A percentile compares a stretch with the other conserved stretches of the same genome.
Conservation (phyloP, 257 asterid genomes). For the Fraxinus americana region DNA sequence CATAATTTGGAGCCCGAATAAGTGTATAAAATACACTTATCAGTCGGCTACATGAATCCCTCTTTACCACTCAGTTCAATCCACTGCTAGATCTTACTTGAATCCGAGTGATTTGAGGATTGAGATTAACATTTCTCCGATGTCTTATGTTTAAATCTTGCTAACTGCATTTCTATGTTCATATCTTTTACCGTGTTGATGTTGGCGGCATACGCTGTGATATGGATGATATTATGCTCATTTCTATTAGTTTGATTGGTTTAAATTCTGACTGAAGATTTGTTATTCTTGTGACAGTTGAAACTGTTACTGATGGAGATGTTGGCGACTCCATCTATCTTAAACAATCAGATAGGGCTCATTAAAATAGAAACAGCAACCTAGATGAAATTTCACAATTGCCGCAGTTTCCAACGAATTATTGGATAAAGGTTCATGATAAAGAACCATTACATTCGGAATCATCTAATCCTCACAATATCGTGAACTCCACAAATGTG, state of each 20-base stretch:
- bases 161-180: slow-evolving; percentile 9
- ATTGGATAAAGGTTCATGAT: slow-evolving; percentile 58
- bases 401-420: slow-evolving; percentile 49
- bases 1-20: too few species aligned
- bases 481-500: slow-evolving; percentile 40
- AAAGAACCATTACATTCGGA: slow-evolving; percentile 52
- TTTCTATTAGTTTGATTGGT: slow-evolving; percentile 8
- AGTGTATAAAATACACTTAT: too few species aligned
- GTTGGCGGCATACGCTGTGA: neutral
- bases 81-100: neutral
- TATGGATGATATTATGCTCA: neutral
- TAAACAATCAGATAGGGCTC: slow-evolving; percentile 44
- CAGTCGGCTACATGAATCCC: neutral
- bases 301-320: slow-evolving; percentile 50
- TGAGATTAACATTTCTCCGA: neutral
- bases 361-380: slow-evolving; percentile 46
- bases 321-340: slow-evolving; percentile 37
- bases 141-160: neutral
- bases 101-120: neutral
- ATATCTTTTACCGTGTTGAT: slow-evolving; percentile 2
- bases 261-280: slow-evolving; percentile 3
- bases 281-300: slow-evolving; percentile 36
- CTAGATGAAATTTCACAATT: slow-evolving; percentile 43
- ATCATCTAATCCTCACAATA: slow-evolving; percentile 43
- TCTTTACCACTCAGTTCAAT: neutral